These are phyloP conservation scores for Neoconidiobolus thromboides DNA, from an alignment of 371 early-diverging fungal genomes.

Conservation along the genomic window DNA sequence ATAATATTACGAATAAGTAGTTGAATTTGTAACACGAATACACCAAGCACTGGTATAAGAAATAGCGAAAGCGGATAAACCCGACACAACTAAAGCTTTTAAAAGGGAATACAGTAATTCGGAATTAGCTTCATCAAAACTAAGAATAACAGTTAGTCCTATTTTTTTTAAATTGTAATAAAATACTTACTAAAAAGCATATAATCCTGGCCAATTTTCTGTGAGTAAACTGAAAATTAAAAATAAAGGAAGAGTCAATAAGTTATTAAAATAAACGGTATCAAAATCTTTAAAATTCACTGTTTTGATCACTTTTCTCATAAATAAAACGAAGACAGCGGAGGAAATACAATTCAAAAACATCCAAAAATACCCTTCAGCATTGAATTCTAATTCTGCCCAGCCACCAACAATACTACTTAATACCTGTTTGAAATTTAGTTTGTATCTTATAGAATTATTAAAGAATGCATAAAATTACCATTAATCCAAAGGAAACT, in stretches of 20 bases:
- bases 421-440: conserved; percentile 23
- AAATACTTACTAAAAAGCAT: conserved; percentile 28
- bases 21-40: conserved; percentile 83
- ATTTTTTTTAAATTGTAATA: neutral
- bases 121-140: neutral
- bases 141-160: neutral
- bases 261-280: conserved; percentile 91
- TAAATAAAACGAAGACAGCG: conserved; percentile 71
- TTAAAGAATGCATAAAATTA: conserved; percentile 7
- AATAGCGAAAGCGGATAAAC: conserved; percentile 80
- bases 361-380: conserved; percentile 87
- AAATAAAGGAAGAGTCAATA: conserved; percentile 75
- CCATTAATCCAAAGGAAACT: conserved; percentile 77
- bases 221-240: conserved; percentile 47
- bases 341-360: conserved; percentile 76
- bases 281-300: conserved; percentile 86
- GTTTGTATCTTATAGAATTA: neutral
- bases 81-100: conserved; percentile 10
- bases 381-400: conserved; percentile 38
- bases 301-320: conserved; percentile 71
- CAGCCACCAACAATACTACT: conserved; percentile 85
- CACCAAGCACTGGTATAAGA: conserved; percentile 89
- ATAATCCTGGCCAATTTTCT: conserved; percentile 49
- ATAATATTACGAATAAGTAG: conserved; percentile 51
- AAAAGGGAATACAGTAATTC: neutral